Conservation (phyloP, 352 stramenopile genomes). For the Pythium coloratum region DNA sequence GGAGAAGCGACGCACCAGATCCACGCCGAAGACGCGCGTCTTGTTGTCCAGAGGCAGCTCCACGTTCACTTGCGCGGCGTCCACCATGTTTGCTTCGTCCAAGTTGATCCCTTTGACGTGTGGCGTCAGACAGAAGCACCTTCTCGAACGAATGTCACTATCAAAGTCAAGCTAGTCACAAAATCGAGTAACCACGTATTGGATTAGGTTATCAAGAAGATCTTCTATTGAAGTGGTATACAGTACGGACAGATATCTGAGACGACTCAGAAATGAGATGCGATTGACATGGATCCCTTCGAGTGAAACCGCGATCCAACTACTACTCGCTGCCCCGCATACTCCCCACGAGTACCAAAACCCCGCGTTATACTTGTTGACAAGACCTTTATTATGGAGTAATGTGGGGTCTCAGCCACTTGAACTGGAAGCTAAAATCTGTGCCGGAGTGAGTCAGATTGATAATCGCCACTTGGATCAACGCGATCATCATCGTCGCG, state of each 20-base stretch:
- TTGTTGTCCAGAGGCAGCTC: constrained; percentile 13
- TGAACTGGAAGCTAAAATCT: too few relatives aligned
- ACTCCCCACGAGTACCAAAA: too few relatives aligned
- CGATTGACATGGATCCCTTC: background rate
- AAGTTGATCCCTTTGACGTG: background rate
- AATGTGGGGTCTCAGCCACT: too few relatives aligned
- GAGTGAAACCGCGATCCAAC: too few relatives aligned
- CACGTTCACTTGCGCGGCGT: constrained; percentile 21
- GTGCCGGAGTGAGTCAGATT: too few relatives aligned
- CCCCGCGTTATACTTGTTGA: too few relatives aligned
- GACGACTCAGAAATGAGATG: background rate
- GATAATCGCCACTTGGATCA: too few relatives aligned
- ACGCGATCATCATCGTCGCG: too few relatives aligned
- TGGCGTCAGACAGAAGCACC: background rate
- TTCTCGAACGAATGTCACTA: constrained; percentile 21
- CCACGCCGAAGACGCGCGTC: constrained; percentile 67
- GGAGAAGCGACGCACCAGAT: constrained; percentile 58
- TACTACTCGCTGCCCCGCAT: too few relatives aligned
- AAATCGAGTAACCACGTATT: background rate
- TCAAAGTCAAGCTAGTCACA: background rate
- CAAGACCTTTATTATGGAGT: too few relatives aligned
- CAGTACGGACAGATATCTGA: background rate
- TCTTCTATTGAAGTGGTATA: background rate
- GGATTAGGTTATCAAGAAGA: background rate
- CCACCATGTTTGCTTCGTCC: background rate